A percentile compares a stretch with the other conserved stretches of the same genome.
These are phyloP conservation scores for Sanguinoderma infundibulare DNA, from an alignment of 1,284 basidiomycete genomes.

Conservation along the genomic window DNA sequence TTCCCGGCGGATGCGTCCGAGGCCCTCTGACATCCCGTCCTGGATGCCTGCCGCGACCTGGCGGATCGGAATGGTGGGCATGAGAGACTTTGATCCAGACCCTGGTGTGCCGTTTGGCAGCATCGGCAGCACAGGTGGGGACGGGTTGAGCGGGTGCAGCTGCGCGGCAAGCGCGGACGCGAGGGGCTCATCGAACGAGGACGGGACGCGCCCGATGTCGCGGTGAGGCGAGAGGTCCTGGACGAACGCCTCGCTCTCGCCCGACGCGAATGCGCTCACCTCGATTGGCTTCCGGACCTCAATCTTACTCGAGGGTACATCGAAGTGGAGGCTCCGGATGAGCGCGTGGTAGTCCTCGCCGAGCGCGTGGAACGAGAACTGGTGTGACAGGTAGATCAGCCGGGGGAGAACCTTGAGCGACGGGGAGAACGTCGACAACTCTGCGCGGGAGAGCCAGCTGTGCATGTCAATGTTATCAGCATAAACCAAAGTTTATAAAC, in stretches of 20 bases:
- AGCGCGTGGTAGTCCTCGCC: constrained; percentile 82
- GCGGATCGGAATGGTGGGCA: constrained; percentile 60
- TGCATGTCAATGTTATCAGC: background rate
- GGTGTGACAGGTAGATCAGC: constrained; percentile 80
- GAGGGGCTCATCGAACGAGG: constrained; percentile 80
- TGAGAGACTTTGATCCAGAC: constrained; percentile 46
- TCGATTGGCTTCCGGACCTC: constrained; percentile 76
- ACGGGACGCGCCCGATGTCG: constrained; percentile 43
- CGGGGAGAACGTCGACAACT: constrained; percentile 74
- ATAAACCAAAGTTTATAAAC: background rate
- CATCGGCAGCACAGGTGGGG: constrained; percentile 68
- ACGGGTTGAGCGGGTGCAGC: constrained; percentile 55
- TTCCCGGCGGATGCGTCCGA: constrained; percentile 57
- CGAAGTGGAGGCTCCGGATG: constrained; percentile 68
- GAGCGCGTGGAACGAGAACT: constrained; percentile 78
- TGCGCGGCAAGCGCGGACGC: constrained; percentile 72
- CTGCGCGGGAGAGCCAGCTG: constrained; percentile 77
- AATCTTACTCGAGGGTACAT: constrained; percentile 63
- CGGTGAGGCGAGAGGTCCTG: constrained; percentile 44
- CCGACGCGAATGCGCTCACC: constrained; percentile 52
- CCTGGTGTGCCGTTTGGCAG: constrained; percentile 71
- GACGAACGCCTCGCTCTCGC: constrained; percentile 54
- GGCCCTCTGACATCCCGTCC: constrained; percentile 62
- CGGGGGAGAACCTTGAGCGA: constrained; percentile 66
- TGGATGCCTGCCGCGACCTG: constrained; percentile 50